These are phyloP conservation scores for Favolaschia claudopus DNA, from an alignment of 768 basidiomycete genomes.

Conservation along the genomic window DNA sequence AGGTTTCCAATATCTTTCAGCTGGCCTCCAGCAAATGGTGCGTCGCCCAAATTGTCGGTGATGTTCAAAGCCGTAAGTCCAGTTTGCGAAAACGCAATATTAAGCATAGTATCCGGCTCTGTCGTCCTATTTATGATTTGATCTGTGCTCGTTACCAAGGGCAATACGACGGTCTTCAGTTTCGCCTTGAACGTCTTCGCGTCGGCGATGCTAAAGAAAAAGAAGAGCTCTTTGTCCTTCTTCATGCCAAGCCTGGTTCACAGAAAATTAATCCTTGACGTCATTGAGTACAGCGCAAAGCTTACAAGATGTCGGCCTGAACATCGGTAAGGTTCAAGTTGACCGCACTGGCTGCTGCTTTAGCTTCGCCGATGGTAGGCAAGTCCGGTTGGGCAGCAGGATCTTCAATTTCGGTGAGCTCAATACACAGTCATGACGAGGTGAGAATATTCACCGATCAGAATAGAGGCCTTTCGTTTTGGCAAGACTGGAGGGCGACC, in stretches of 20 bases:
- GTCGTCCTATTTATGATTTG: constrained; percentile 9
- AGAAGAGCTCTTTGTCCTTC: constrained; percentile 33
- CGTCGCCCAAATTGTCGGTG: constrained; percentile 20
- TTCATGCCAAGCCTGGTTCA: constrained; percentile 29
- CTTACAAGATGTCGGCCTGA: constrained; percentile 32
- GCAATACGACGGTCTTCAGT: constrained; percentile 13
- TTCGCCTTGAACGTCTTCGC: constrained; percentile 25
- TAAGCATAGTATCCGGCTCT: constrained; percentile 26
- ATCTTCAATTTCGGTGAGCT: background rate
- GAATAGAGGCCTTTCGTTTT: background rate
- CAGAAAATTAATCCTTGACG: background rate
- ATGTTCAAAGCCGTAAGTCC: constrained; percentile 24
- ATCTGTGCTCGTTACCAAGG: constrained; percentile 26
- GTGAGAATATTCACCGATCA: background rate
- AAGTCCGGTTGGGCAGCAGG: constrained; percentile 11
- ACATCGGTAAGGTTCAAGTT: constrained; percentile 26
- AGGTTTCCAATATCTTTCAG: constrained; percentile 5
- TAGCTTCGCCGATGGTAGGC: constrained; percentile 5
- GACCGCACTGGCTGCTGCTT: constrained; percentile 16
- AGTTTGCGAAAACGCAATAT: constrained; percentile 32
- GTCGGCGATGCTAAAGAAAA: constrained; percentile 30
- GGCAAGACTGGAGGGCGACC: background rate
- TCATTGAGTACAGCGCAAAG: background rate
- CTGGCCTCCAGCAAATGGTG: constrained; percentile 21
- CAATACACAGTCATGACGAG: background rate